Conservation (phyloP, 768 basidiomycete species). For the Hygrophoropsis aurantiaca region DNA sequence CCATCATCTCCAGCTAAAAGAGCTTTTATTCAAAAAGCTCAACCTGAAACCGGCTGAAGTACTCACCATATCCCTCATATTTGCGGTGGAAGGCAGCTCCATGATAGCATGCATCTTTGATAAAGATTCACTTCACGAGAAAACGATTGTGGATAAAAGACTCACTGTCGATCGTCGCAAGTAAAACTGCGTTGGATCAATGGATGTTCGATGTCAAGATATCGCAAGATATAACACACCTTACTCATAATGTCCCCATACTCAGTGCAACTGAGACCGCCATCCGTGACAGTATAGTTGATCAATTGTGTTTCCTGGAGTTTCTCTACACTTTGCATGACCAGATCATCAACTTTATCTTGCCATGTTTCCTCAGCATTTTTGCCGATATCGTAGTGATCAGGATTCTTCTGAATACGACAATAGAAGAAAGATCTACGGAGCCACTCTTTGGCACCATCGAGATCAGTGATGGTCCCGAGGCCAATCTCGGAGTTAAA, state of each 20-base stretch:
- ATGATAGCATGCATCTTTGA: slow-evolving; percentile 68
- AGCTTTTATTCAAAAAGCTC: neutral
- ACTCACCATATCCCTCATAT: slow-evolving; percentile 67
- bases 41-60: neutral
- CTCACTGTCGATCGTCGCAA: slow-evolving; percentile 67
- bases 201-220: neutral
- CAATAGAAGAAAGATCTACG: slow-evolving; percentile 83
- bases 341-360: slow-evolving; percentile 68
- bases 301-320: slow-evolving; percentile 65
- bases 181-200: slow-evolving; percentile 56
- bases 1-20: slow-evolving; percentile 62
- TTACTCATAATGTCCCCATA: slow-evolving; percentile 89
- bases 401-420: slow-evolving; percentile 82
- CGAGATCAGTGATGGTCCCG: slow-evolving; percentile 71
- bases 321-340: slow-evolving; percentile 60
- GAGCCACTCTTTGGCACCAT: slow-evolving; percentile 81
- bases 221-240: slow-evolving; percentile 37
- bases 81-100: slow-evolving; percentile 52
- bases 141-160: slow-evolving; percentile 3
- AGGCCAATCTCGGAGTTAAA: slow-evolving; percentile 92
- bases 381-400: slow-evolving; percentile 68
- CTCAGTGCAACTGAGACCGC: slow-evolving; percentile 60
- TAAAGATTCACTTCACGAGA: neutral
- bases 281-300: slow-evolving; percentile 39
- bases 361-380: slow-evolving; percentile 61